Conservation (phyloP, 495 filamentous ascomycete genomes). For the Aspergillus cristatus region DNA sequence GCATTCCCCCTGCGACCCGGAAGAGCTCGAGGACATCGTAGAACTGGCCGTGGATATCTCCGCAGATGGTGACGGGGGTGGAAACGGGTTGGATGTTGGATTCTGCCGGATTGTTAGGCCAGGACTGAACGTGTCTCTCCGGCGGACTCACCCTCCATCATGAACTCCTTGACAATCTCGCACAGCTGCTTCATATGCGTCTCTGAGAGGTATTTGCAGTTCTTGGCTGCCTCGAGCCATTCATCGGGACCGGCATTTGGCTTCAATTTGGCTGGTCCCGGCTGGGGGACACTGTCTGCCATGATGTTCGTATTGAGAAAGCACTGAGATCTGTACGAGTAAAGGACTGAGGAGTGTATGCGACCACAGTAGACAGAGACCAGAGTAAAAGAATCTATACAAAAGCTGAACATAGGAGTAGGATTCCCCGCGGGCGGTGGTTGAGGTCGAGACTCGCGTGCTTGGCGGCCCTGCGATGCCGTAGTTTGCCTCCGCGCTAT, state of each 20-base stretch:
- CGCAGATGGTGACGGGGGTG: constrained; percentile 95
- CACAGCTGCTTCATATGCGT: constrained; percentile 96
- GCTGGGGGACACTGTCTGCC: constrained; percentile 62
- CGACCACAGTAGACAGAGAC: neutral
- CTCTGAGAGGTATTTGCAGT: constrained; percentile 94
- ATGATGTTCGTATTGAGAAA: constrained; percentile 15
- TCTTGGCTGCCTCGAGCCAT: constrained; percentile 91
- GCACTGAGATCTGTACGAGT: constrained; percentile 5
- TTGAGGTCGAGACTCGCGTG: too few species aligned
- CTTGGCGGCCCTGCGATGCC: constrained; percentile 8
- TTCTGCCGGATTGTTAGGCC: constrained; percentile 43
- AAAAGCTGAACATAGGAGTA: too few species aligned
- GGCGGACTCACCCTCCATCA: constrained; percentile 76
- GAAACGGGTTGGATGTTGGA: constrained; percentile 95
- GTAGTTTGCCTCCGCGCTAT: constrained; percentile 4
- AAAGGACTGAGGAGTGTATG: too few species aligned
- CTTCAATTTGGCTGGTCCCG: constrained; percentile 77
- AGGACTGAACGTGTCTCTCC: neutral
- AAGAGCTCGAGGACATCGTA: constrained; percentile 97
- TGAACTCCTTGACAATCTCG: constrained; percentile 94
- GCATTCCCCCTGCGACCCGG: constrained; percentile 91
- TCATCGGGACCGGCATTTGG: constrained; percentile 83
- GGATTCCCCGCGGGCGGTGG: neutral
- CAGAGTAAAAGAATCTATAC: too few species aligned
- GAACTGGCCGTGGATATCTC: constrained; percentile 98